Evolutionary conservation across 1,139 yeast species (phyloP).

Genomic region (Blastobotrys proliferans): DNA sequence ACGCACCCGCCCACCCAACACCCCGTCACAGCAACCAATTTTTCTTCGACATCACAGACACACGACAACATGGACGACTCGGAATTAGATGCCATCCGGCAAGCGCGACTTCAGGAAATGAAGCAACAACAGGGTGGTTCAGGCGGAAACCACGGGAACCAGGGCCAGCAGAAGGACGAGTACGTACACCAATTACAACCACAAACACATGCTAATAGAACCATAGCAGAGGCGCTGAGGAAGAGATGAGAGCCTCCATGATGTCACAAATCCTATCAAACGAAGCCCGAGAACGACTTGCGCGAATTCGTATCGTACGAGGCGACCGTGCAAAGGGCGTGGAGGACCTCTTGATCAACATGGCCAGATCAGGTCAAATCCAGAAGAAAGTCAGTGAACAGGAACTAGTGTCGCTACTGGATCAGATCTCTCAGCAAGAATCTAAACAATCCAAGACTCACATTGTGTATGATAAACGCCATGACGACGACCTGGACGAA

Average conservation of each 20-base stretch:
- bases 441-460: constrained; percentile 52
- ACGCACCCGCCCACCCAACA: neutral
- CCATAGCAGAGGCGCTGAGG: constrained; percentile 21
- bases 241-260: constrained; percentile 36
- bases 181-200: neutral
- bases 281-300: constrained; percentile 80
- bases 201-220: neutral
- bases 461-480: constrained; percentile 42
- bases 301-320: constrained; percentile 82
- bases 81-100: constrained; percentile 82
- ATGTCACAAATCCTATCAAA: constrained; percentile 72
- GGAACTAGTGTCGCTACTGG: constrained; percentile 77
- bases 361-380: constrained; percentile 78
- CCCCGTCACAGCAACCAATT: no score
- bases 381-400: constrained; percentile 67
- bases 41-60: constrained; percentile 1
- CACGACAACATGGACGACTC: constrained; percentile 47
- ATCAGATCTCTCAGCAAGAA: constrained; percentile 79
- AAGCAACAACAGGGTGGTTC: constrained; percentile 47
- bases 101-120: constrained; percentile 80
- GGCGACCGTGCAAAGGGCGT: constrained; percentile 87
- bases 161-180: constrained; percentile 8
- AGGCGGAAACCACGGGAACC: constrained; percentile 5
- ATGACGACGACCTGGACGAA: constrained; percentile 26
- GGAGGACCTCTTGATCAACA: constrained; percentile 70